These are phyloP conservation scores for Saccharomyces hybrid DNA, from an alignment of 1,139 yeast species.

Conservation along the genomic window DNA sequence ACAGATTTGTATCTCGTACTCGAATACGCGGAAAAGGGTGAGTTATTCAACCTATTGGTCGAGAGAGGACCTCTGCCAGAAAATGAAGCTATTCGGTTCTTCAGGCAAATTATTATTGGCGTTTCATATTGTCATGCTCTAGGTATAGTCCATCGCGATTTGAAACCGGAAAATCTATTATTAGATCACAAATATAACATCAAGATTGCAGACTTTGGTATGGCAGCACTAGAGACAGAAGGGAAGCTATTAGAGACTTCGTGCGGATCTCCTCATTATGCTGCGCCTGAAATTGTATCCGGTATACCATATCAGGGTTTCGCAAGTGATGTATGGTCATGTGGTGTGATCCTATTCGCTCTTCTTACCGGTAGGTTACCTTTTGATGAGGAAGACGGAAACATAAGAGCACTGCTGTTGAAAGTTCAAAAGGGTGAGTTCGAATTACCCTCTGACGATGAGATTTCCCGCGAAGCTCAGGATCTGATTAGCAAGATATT, in stretches of 20 bases:
- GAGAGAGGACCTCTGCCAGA: constrained; percentile 85
- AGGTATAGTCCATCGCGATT: constrained; percentile 90
- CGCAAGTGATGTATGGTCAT: constrained; percentile 97
- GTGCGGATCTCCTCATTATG: constrained; percentile 98
- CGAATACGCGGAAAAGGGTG: constrained; percentile 97
- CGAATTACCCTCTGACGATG: constrained; percentile 69
- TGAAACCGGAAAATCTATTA: constrained; percentile 88
- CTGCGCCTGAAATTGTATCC: constrained; percentile 94
- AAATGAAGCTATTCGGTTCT: constrained; percentile 79
- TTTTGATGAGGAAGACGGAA: constrained; percentile 78
- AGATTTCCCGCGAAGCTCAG: constrained; percentile 55
- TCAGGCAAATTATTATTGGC: constrained; percentile 87
- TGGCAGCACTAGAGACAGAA: constrained; percentile 95
- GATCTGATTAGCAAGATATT: constrained; percentile 68
- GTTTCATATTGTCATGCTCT: constrained; percentile 89
- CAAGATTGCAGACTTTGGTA: constrained; percentile 97
- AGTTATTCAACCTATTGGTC: constrained; percentile 82
- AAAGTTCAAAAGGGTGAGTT: constrained; percentile 89
- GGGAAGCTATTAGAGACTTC: constrained; percentile 84
- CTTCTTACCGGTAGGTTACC: constrained; percentile 90
- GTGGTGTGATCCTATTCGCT: constrained; percentile 93
- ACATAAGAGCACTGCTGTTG: constrained; percentile 71
- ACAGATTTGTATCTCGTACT: constrained; percentile 83
- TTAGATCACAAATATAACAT: constrained; percentile 81
- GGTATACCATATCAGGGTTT: constrained; percentile 94